A percentile compares a stretch with the other conserved stretches of the same genome.
These are phyloP conservation scores for Melocanna baccifera DNA, from an alignment of 176 grass and related monocot species.

Conservation along the genomic window DNA sequence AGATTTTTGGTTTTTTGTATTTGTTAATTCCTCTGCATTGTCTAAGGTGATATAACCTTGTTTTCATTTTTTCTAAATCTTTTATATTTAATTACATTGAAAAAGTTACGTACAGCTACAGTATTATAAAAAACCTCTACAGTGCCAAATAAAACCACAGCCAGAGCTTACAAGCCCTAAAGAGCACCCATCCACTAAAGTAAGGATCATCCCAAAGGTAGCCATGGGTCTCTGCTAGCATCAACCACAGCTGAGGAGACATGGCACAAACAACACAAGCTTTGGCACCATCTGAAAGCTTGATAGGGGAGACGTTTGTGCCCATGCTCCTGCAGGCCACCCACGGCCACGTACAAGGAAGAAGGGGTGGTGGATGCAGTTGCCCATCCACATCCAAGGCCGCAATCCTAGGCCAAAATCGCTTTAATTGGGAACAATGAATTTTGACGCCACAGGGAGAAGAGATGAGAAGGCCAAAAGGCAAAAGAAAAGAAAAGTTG, in stretches of 20 bases:
- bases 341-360: neutral
- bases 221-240: neutral
- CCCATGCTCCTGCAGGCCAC: neutral
- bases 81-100: too few relatives aligned
- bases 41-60: too few relatives aligned
- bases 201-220: neutral
- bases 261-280: neutral
- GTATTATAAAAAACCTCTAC: too few relatives aligned
- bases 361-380: slow-evolving; percentile 4
- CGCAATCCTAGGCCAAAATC: neutral
- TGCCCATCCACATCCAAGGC: slow-evolving; percentile 24
- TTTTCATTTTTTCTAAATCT: too few relatives aligned
- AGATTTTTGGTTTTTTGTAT: too few relatives aligned
- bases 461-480: neutral
- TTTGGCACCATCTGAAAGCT: neutral
- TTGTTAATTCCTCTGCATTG: too few relatives aligned
- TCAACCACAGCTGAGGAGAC: neutral
- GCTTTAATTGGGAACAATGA: neutral
- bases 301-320: neutral
- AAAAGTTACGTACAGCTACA: too few relatives aligned
- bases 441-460: neutral
- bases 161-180: too few relatives aligned
- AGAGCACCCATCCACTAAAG: too few relatives aligned
- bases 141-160: too few relatives aligned
- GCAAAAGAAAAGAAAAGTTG: neutral